These are phyloP conservation scores for Agrocybe praecox DNA, from an alignment of 768 basidiomycete species.

Conservation along the genomic window DNA sequence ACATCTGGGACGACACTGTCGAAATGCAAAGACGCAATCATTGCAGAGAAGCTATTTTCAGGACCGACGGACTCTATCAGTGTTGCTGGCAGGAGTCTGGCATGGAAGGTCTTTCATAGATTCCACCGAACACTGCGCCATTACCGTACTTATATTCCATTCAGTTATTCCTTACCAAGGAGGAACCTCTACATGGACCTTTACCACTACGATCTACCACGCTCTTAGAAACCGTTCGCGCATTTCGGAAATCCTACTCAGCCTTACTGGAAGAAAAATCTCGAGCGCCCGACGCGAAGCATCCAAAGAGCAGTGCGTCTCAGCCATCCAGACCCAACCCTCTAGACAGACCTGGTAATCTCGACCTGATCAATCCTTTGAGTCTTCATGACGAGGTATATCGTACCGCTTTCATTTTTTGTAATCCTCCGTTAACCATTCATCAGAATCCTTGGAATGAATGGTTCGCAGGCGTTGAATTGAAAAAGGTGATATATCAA, in stretches of 20 bases:
- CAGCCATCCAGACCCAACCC: constrained; percentile 31
- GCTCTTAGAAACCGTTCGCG: constrained; percentile 45
- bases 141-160: constrained; percentile 16
- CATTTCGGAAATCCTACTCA: constrained; percentile 58
- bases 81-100: constrained; percentile 75
- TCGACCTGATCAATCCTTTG: constrained; percentile 79
- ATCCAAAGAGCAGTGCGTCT: constrained; percentile 8
- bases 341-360: constrained; percentile 38
- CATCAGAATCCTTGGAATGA: constrained; percentile 92
- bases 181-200: constrained; percentile 63
- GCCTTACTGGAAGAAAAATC: constrained; percentile 66
- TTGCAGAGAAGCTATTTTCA: constrained; percentile 61
- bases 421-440: background rate
- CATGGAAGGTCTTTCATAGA: constrained; percentile 71
- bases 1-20: constrained; percentile 54
- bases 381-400: constrained; percentile 78
- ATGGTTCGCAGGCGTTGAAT: constrained; percentile 90
- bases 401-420: background rate
- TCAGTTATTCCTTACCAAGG: constrained; percentile 70
- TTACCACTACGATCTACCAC: constrained; percentile 37
- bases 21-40: constrained; percentile 67
- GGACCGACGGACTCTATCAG: constrained; percentile 42
- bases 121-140: constrained; percentile 10
- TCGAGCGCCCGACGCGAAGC: constrained; percentile 82
- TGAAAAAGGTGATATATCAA: constrained; percentile 87